phyloP scores from a whole-genome alignment of 192 early-diverging fungal genomes.

The Neocallimastix lanati region DNA sequence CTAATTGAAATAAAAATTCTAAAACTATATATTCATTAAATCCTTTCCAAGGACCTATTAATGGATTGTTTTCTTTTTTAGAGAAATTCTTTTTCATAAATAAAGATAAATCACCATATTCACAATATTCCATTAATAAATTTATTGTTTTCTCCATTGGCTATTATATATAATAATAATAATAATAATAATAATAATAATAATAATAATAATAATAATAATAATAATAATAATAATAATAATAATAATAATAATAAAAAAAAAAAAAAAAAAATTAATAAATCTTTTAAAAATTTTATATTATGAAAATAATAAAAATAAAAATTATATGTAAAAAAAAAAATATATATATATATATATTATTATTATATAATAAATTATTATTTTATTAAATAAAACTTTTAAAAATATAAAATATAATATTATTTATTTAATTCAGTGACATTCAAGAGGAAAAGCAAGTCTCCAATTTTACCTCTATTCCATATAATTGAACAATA shows the following conservation, averaged over 20 bases:
- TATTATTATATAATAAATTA: too few relatives aligned
- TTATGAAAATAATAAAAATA: too few relatives aligned
- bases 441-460: too few relatives aligned
- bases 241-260: too few relatives aligned
- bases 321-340: too few relatives aligned
- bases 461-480: constrained; percentile 54
- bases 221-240: too few relatives aligned
- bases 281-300: too few relatives aligned
- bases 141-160: constrained; percentile 72
- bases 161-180: constrained; percentile 2
- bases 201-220: background rate
- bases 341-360: too few relatives aligned
- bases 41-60: constrained; percentile 46
- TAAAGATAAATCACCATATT: constrained; percentile 77
- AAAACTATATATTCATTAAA: constrained; percentile 61
- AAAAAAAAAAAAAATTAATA: too few relatives aligned
- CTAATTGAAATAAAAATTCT: constrained; percentile 42
- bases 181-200: background rate
- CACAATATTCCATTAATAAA: constrained; percentile 94
- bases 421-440: too few relatives aligned
- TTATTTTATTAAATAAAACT: too few relatives aligned
- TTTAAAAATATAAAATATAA: too few relatives aligned
- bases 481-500: constrained; percentile 76
- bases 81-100: constrained; percentile 47
- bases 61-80: background rate